Evolutionary conservation across 306 rosid species (phyloP).

Genomic region (Prunus campanulata): DNA sequence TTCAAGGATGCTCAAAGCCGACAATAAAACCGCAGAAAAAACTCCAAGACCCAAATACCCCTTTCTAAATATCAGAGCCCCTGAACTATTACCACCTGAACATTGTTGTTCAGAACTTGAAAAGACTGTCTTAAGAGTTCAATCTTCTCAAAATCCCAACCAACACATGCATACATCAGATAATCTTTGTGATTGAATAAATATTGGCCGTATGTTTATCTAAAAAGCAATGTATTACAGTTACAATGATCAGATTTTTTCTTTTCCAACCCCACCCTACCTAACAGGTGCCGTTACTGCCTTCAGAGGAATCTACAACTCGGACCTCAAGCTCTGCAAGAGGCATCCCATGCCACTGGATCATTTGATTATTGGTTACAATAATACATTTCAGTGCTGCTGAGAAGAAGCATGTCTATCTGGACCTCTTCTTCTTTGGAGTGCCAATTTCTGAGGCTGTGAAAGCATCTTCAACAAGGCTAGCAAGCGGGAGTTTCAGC

Average conservation of each 20-base stretch:
- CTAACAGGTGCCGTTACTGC: background rate
- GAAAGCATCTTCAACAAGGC: slow-evolving; percentile 60
- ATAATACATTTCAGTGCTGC: slow-evolving; percentile 4
- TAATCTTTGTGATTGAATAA: background rate
- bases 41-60: no score
- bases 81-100: no score
- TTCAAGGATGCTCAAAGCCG: no score
- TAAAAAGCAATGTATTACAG: slow-evolving; percentile 19
- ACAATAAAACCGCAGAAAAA: no score
- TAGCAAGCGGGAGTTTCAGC: slow-evolving; percentile 51
- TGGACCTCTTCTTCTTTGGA: slow-evolving; percentile 56
- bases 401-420: slow-evolving; percentile 31
- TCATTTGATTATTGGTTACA: slow-evolving; percentile 20
- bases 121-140: no score
- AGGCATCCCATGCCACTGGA: slow-evolving; percentile 4
- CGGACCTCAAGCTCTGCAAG: slow-evolving; percentile 2
- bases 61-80: no score
- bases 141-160: no score
- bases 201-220: slow-evolving; percentile 8
- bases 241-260: slow-evolving; percentile 29
- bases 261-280: slow-evolving; percentile 7
- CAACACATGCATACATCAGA: background rate
- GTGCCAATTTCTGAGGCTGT: slow-evolving; percentile 43
- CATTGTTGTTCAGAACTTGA: no score
- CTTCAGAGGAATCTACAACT: background rate